Evolutionary conservation across 2,329 filamentous ascomycete genomes (phyloP), one percentile per base, ranked within the genome.

Genomic region (Aspergillus unguis): DNA sequence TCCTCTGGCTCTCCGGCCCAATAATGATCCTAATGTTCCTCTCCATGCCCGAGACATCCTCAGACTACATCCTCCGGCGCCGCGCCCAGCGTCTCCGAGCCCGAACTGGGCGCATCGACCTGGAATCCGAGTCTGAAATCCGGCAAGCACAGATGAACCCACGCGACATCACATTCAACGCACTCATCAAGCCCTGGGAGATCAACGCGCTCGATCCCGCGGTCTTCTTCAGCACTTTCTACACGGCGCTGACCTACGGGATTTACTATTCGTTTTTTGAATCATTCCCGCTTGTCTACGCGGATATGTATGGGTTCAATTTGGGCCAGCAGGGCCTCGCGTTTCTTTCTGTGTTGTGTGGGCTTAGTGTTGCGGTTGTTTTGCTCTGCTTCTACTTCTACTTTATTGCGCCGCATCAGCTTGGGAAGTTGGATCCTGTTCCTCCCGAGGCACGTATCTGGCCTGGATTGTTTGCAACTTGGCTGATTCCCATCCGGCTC

Each of bases 271-370:
- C 72, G 11, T 86, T 80, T 67, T 87, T 87, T 63, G 84, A 86
- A 61, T 80, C 80, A n/a, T 86, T 87, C 66, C 84, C 84, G 4
- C 71, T 85, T 25, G 82, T 86, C 45, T 87, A 83, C 63, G 75
- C 77, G 2, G 75, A 74, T 25, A 73, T 78, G 57, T 86, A 87
- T 69, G 67, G 71, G 62, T 84, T 87, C 75, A 78, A 75, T 53
- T 65, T 80, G 5, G 82, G 82, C 31, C 65, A 83, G 57, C 71
- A 81, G 58, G 82, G 83, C 28, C 74, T 85, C 8, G 77, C 82
- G 37, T 86, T 86, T 70, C 71, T 83, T 38, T 80, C 77, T 56
- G 76, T 85, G n/a, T n/a, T n/a, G n/a, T n/a, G n/a, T n/a, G n/a
- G n/a, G n/a, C n/a, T n/a, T n/a, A n/a, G n/a, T n/a, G n/a, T n/a